phyloP scores from a whole-genome alignment of 75 land plant genomes.

The Isoetes taiwanensis region DNA sequence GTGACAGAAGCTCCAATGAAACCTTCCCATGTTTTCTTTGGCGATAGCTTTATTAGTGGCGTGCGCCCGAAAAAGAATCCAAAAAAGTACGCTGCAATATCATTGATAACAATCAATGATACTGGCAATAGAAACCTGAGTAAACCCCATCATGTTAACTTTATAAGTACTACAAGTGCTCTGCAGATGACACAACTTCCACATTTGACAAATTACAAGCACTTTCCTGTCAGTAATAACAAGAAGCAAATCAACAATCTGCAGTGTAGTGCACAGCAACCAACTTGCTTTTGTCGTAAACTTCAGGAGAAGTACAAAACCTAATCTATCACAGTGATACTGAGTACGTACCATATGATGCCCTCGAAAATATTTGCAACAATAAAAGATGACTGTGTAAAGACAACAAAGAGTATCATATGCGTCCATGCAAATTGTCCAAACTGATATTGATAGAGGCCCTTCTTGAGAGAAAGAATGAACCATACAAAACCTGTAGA shows the following conservation, averaged over 20 bases:
- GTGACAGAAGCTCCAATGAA: conserved; percentile 89
- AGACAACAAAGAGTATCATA: conserved; percentile 94
- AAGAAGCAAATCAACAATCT: background rate
- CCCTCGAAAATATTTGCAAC: conserved; percentile 95
- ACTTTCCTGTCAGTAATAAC: conserved; percentile 17
- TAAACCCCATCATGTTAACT: no score
- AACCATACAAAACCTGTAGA: conserved; percentile 84
- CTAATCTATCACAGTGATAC: no score
- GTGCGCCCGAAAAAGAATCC: conserved; percentile 90
- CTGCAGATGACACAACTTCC: no score
- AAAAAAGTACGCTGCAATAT: conserved; percentile 79
- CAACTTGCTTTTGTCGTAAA: no score
- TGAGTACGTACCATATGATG: conserved; percentile 59
- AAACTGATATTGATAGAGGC: conserved; percentile 87
- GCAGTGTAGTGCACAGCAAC: no score
- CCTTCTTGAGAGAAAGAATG: conserved; percentile 71
- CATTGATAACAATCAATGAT: conserved; percentile 80
- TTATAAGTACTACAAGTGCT: no score
- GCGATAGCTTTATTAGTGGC: conserved; percentile 82
- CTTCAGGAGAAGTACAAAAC: no score
- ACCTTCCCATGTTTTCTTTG: conserved; percentile 99
- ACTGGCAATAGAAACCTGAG: conserved; percentile 97
- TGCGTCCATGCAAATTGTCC: conserved; percentile 97
- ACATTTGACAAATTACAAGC: no score
- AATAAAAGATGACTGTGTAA: conserved; percentile 85